Percentiles rank a stretch among this genome's conserved stretches.
Evolutionary conservation across 306 rosid species (phyloP).

Genomic region (Cicer cuneatum): DNA sequence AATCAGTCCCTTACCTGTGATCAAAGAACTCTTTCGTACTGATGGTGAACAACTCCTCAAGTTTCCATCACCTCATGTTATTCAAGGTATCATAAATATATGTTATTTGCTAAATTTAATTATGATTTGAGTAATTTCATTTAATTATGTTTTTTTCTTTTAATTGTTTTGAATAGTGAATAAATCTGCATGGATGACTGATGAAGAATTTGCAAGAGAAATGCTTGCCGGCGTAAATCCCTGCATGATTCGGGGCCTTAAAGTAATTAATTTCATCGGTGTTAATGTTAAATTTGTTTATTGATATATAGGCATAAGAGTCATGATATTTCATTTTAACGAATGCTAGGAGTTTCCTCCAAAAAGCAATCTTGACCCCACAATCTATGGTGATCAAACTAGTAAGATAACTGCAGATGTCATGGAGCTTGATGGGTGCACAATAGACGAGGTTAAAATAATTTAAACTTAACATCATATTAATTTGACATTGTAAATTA

Average conservation of each 20-base stretch:
- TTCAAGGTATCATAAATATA: constrained; percentile 53
- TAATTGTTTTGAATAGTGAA: constrained; percentile 52
- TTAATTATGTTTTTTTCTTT: constrained; percentile 3
- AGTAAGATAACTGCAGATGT: constrained; percentile 64
- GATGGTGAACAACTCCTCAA: constrained; percentile 71
- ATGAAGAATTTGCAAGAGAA: constrained; percentile 90
- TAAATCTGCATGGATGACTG: constrained; percentile 79
- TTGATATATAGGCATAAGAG: too few species aligned
- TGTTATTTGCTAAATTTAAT: neutral
- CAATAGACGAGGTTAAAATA: constrained; percentile 62
- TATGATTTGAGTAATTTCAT: neutral
- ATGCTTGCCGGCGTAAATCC: constrained; percentile 93
- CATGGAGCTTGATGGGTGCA: constrained; percentile 59
- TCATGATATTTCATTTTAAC: constrained; percentile 14
- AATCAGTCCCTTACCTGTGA: constrained; percentile 57
- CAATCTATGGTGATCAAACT: constrained; percentile 69
- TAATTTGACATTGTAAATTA: constrained; percentile 2
- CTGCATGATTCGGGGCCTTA: constrained; percentile 58
- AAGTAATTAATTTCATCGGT: too few species aligned
- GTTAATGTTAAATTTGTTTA: too few species aligned
- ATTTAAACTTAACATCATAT: neutral
- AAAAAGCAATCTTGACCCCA: constrained; percentile 63
- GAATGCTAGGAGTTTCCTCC: constrained; percentile 78
- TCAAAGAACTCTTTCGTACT: constrained; percentile 70
- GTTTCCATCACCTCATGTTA: constrained; percentile 67